Percentiles rank a stretch among this genome's conserved stretches.
phyloP scores from a whole-genome alignment of 2,329 filamentous ascomycete genomes.

The Colletotrichum liriopes region DNA sequence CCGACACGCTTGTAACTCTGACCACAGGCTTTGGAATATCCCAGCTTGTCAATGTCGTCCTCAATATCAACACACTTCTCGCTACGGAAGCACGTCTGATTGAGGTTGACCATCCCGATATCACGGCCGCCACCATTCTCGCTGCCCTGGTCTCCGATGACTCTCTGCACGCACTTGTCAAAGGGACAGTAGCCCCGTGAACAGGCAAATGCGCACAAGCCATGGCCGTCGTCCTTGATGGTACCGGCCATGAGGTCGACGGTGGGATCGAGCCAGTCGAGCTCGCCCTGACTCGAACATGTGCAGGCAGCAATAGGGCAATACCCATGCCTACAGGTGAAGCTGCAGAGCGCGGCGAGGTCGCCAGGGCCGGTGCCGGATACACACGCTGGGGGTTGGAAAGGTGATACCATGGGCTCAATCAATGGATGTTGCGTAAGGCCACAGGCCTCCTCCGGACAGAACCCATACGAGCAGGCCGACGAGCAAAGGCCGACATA shows the following conservation, averaged over 20 bases:
- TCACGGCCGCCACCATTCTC: not conserved
- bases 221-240: constrained; percentile 1
- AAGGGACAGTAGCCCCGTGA: constrained; percentile 17
- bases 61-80: constrained; percentile 1
- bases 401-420: constrained; percentile 22
- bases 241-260: not conserved
- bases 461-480: constrained; percentile 62
- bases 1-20: not conserved
- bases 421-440: constrained; percentile 1
- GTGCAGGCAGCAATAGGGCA: constrained; percentile 56
- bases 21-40: not conserved
- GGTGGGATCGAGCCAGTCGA: constrained; percentile 22
- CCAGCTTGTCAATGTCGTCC: not conserved
- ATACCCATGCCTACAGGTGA: constrained; percentile 62
- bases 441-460: constrained; percentile 51
- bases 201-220: constrained; percentile 27
- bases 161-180: constrained; percentile 7
- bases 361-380: constrained; percentile 42
- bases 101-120: not conserved
- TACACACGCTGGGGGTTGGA: constrained; percentile 42
- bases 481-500: constrained; percentile 40
- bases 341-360: constrained; percentile 56
- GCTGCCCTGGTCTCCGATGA: constrained; percentile 45
- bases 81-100: not conserved
- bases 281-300: not conserved